phyloP scores from a whole-genome alignment of 345 rosid genomes.

The Rhizophora apiculata region DNA sequence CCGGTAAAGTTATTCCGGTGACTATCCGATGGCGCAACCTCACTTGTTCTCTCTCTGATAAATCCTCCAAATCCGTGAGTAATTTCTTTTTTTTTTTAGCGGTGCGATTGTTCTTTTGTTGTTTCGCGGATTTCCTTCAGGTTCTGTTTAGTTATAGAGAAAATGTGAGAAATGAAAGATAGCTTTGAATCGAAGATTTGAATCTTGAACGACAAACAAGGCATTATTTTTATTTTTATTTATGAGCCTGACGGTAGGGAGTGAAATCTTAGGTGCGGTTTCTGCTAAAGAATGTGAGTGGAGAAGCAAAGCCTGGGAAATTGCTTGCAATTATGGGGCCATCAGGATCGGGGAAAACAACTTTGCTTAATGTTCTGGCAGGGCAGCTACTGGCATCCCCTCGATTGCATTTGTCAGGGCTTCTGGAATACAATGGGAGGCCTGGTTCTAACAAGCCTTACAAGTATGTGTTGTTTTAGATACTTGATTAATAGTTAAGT shows the following conservation, averaged over 20 bases:
- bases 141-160: conserved; percentile 14
- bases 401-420: conserved; percentile 77
- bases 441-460: conserved; percentile 57
- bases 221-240: background rate
- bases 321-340: conserved; percentile 96
- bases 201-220: too few relatives aligned
- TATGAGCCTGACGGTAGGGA: background rate
- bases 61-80: conserved; percentile 70
- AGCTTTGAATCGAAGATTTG: too few relatives aligned
- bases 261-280: conserved; percentile 59
- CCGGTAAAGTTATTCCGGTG: conserved; percentile 59
- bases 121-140: background rate
- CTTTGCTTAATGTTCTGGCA: conserved; percentile 84
- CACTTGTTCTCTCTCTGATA: conserved; percentile 80
- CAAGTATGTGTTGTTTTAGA: conserved; percentile 43
- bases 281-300: conserved; percentile 74
- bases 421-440: conserved; percentile 78
- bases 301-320: conserved; percentile 94
- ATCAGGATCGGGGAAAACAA: conserved; percentile 98
- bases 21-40: conserved; percentile 78
- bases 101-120: background rate
- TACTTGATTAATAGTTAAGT: background rate
- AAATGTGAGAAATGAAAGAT: conserved; percentile 1
- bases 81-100: background rate
- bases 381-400: conserved; percentile 73